Evolutionary conservation across 306 rosid species (phyloP), one percentile per base, ranked within the genome.

Genomic region (Spatholobus suberectus): DNA sequence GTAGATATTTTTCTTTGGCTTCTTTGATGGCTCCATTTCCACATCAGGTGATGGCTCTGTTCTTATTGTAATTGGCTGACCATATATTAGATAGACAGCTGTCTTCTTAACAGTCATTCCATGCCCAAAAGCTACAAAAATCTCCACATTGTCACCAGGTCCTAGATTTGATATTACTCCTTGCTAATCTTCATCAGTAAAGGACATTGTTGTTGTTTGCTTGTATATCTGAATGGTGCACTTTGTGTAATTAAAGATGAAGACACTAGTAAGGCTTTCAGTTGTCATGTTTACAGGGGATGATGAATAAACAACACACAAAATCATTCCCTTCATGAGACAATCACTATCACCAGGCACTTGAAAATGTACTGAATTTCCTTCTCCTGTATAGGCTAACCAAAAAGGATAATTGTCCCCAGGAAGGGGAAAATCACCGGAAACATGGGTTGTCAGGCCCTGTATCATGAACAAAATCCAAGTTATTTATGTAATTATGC

Each of bases 181-280:
- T 21, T 51, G 41, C 76, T 81, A 82, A 18, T 82, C 81, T 40
- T 65, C 81, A 65, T 82, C 67, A 18, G 37, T 46, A 32, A 37
- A 51, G 40, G 85, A 52, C 52, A 15, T 52, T 11, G 46, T 20
- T 82, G 81, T 23, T 15, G 66, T 34, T 23, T 7, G 67, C 68
- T 63, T 81, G 68, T 73, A 49, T 6, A 81, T 77, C 6, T 73
- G 58, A 5, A 81, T 63, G 47, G 61, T 40, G 20, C 24, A 23
- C 49, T 74, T 66, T n/a, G 81, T 65, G 51, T 51, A 11, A 75
- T 82, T 82, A 11, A 65, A 6, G 13, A 82, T 24, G 15, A 37
- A 38, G 49, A 37, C 5, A 18, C 73, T 37, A 8, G 1, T 5
- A 18, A 67, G n/a, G 38, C 27, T 34, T 37, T 20, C 29, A 37